Evolutionary conservation across 352 stramenopile genomes (phyloP).

Genomic region (Phytophthora boehmeriae): DNA sequence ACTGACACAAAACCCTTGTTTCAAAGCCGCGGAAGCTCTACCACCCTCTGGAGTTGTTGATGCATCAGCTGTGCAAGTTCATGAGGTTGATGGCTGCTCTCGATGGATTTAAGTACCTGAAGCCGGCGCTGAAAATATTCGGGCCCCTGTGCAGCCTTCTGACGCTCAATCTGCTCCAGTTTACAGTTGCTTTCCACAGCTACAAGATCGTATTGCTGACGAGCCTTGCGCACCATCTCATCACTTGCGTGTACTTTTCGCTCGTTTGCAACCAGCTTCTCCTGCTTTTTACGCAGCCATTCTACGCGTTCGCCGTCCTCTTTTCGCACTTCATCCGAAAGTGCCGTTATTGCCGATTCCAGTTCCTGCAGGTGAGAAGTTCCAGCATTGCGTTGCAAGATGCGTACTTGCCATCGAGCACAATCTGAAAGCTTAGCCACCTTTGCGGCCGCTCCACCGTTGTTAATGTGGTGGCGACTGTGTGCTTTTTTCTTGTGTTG

Average conservation of each 20-base stretch:
- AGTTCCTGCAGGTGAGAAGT: slow-evolving; percentile 28
- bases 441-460: slow-evolving; percentile 1
- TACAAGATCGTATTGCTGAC: slow-evolving; percentile 53
- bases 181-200: slow-evolving; percentile 52
- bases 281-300: slow-evolving; percentile 51
- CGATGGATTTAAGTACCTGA: slow-evolving; percentile 12
- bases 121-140: slow-evolving; percentile 57
- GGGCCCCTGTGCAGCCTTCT: slow-evolving; percentile 45
- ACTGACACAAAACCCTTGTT: not conserved
- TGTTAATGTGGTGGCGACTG: slow-evolving; percentile 1
- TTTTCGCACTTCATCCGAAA: slow-evolving; percentile 21
- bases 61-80: slow-evolving; percentile 29
- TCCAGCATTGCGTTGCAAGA: slow-evolving; percentile 40
- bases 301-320: slow-evolving; percentile 39
- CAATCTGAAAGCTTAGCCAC: slow-evolving; percentile 13
- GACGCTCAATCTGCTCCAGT: slow-evolving; percentile 55
- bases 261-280: slow-evolving; percentile 33
- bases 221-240: slow-evolving; percentile 38
- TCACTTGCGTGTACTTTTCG: slow-evolving; percentile 30
- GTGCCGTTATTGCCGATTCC: slow-evolving; percentile 24
- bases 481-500: slow-evolving; percentile 7
- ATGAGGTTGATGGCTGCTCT: slow-evolving; percentile 16
- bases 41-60: slow-evolving; percentile 21
- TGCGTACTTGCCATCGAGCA: slow-evolving; percentile 58
- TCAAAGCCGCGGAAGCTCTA: slow-evolving; percentile 24